Base-by-base conservation (phyloP, 257 asterid species). In the Solanum medicagineum region DNA sequence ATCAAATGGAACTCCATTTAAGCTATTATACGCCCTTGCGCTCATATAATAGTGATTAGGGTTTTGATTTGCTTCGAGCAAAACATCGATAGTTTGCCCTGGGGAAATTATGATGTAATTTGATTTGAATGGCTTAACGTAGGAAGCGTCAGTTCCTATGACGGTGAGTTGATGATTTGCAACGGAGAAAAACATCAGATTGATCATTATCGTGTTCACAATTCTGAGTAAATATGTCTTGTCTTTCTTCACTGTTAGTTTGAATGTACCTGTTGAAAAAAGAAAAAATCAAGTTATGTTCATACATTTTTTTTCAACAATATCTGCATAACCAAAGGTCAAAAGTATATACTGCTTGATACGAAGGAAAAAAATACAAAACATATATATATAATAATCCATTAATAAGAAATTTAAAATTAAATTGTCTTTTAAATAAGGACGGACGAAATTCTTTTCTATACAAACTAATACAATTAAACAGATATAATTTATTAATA, bases 21-120 rank as follows among this genome's bases (percentile, higher is more conserved):
- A 89, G 7, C 81, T 51, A 17, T 86, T 86, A n/a, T 93, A 94
- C 20, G 63, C 93, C 54, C 81, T 83, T 0, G 97, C 90, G 0
- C 91, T 95, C 91, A 93, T 91, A 93, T 92, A 93, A 57, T 93
- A 92, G 54, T 74, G 92, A 36, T 85, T 81, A 5, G 93, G 94
- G 20, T 40, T 51, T 80, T 91, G 94, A 86, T 91, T 86, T 6
- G 98, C 93, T 82, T 82, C 86, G 1, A 93, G 73, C 20, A 93
- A 47, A 85, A 89, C 86, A 66, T 93, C 97, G 3, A 92, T 89
- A 83, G 95, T 92, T 74, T 92, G 92, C 0, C 95, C 95, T 0
- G 97, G 97, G 0, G 94, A 90, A 45, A 93, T 92, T 88, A 92
- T 36, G 57, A 91, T 84, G 87, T 87, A 89, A 22, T 90, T 75